phyloP scores from a whole-genome alignment of 2,329 filamentous ascomycete species.

The Phoma herbarum region DNA sequence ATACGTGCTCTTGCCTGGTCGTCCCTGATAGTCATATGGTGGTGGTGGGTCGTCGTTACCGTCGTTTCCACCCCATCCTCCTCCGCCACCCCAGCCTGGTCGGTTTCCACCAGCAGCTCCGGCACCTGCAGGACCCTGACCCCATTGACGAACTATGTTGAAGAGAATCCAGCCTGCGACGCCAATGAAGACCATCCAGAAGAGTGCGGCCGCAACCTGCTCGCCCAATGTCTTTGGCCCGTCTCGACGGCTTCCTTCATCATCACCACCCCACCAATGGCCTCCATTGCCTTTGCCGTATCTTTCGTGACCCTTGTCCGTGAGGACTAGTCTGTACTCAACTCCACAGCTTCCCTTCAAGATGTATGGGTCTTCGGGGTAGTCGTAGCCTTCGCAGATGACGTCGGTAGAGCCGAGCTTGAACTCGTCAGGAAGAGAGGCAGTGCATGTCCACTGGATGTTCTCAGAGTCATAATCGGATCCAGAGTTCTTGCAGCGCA shows the following conservation, averaged over 20 bases:
- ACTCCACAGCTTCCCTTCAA: slow-evolving; percentile 92
- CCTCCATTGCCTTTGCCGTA: slow-evolving; percentile 66
- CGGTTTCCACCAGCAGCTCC: slow-evolving; percentile 36
- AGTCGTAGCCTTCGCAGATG: slow-evolving; percentile 86
- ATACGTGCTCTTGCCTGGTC: slow-evolving; percentile 35
- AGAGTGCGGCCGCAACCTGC: slow-evolving; percentile 56
- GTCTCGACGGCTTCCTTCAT: slow-evolving; percentile 52
- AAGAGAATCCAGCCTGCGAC: slow-evolving; percentile 71
- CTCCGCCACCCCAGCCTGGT: slow-evolving; percentile 52
- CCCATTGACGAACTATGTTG: slow-evolving; percentile 56
- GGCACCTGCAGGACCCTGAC: slow-evolving; percentile 32
- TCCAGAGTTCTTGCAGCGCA: slow-evolving; percentile 91
- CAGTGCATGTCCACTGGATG: slow-evolving; percentile 91
- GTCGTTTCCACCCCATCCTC: slow-evolving; percentile 45
- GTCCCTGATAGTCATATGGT: slow-evolving; percentile 54
- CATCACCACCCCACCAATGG: slow-evolving; percentile 47
- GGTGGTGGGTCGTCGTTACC: slow-evolving; percentile 60
- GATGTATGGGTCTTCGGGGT: slow-evolving; percentile 81
- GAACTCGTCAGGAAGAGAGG: slow-evolving; percentile 68
- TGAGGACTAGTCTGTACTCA: slow-evolving; percentile 83
- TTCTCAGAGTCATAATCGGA: slow-evolving; percentile 82
- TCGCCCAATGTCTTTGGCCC: slow-evolving; percentile 47
- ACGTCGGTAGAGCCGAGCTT: slow-evolving; percentile 89
- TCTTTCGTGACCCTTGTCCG: slow-evolving; percentile 74
- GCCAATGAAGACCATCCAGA: slow-evolving; percentile 68